A percentile compares a stretch with the other conserved stretches of the same genome.
These are phyloP conservation scores for Aspergillus mulundensis DNA, from an alignment of 495 filamentous ascomycete genomes.

Conservation along the genomic window DNA sequence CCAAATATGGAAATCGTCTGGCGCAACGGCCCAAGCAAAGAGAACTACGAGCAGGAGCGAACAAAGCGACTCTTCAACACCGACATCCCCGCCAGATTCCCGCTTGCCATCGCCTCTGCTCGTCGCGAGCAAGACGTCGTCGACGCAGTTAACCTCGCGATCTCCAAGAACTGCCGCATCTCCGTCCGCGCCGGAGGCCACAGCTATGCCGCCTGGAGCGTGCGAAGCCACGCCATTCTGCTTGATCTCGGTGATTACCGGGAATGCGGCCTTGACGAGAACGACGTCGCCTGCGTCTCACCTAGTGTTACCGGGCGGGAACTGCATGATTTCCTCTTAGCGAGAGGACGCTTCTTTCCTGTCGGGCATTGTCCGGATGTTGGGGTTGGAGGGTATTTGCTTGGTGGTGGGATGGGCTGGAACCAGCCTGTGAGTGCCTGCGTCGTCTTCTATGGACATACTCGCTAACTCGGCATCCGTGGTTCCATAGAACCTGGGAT, in stretches of 20 bases:
- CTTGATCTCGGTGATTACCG: no score
- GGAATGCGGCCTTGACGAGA: no score
- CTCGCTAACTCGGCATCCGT: no score
- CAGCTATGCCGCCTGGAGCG: conserved; percentile 50
- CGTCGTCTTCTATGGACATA: no score
- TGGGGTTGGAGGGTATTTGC: conserved; percentile 50
- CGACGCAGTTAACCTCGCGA: conserved; percentile 42
- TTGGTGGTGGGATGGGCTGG: conserved; percentile 56
- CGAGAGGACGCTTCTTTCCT: conserved; percentile 45
- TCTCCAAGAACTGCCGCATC: conserved; percentile 32
- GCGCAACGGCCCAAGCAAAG: conserved; percentile 4
- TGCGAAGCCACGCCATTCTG: conserved; percentile 39
- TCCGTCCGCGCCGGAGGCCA: conserved; percentile 54
- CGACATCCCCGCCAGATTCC: conserved; percentile 35
- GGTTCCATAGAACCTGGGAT: no score
- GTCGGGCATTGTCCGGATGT: conserved; percentile 56
- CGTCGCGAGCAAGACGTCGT: conserved; percentile 34
- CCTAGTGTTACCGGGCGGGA: no score
- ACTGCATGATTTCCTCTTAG: neutral
- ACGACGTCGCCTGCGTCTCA: no score
- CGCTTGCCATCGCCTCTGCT: conserved; percentile 43
- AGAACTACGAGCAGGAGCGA: conserved; percentile 30
- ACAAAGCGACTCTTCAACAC: conserved; percentile 36
- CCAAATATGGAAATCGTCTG: conserved; percentile 18
- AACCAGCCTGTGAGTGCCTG: conserved; percentile 28